Conservation (phyloP, 2,329 filamentous ascomycete genomes). For the Aspergillus quadrilineatus region DNA sequence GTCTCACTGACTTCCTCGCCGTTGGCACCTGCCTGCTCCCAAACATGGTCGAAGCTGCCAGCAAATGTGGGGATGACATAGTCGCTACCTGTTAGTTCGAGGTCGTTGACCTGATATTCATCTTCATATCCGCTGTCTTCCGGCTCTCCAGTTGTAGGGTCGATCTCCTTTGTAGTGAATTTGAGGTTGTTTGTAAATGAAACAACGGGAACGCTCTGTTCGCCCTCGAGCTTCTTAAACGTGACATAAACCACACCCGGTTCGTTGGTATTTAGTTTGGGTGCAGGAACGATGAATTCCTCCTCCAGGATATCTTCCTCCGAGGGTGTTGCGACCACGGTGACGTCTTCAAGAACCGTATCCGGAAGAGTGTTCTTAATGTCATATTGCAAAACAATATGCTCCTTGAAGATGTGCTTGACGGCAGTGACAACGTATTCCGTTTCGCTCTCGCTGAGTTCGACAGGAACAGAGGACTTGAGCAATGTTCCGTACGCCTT, state of each 20-base stretch:
- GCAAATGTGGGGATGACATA: slow-evolving; percentile 93
- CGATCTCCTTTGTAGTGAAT: slow-evolving; percentile 97
- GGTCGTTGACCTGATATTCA: slow-evolving; percentile 93
- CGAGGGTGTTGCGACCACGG: slow-evolving; percentile 73
- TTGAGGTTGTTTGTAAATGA: slow-evolving; percentile 91
- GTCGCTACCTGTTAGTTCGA: slow-evolving; percentile 87
- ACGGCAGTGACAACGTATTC: slow-evolving; percentile 92
- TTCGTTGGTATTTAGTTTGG: slow-evolving; percentile 77
- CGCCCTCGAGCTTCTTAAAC: slow-evolving; percentile 79
- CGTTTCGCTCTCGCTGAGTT: slow-evolving; percentile 94
- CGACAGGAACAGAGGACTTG: slow-evolving; percentile 82
- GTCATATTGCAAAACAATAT: slow-evolving; percentile 93
- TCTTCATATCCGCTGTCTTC: slow-evolving; percentile 94
- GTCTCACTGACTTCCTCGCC: slow-evolving; percentile 92
- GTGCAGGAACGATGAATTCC: slow-evolving; percentile 88
- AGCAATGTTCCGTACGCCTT: slow-evolving; percentile 84
- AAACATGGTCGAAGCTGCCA: slow-evolving; percentile 91
- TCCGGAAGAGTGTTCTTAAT: slow-evolving; percentile 95
- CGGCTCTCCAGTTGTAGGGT: slow-evolving; percentile 87
- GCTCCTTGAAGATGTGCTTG: slow-evolving; percentile 98
- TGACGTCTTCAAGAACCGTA: slow-evolving; percentile 86
- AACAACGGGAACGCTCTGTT: slow-evolving; percentile 71
- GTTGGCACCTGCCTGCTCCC: slow-evolving; percentile 87
- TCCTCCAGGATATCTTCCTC: slow-evolving; percentile 76
- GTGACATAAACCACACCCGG: slow-evolving; percentile 93